phyloP scores from a whole-genome alignment of 2,329 filamentous ascomycete genomes.

The Verticillium dahliae region DNA sequence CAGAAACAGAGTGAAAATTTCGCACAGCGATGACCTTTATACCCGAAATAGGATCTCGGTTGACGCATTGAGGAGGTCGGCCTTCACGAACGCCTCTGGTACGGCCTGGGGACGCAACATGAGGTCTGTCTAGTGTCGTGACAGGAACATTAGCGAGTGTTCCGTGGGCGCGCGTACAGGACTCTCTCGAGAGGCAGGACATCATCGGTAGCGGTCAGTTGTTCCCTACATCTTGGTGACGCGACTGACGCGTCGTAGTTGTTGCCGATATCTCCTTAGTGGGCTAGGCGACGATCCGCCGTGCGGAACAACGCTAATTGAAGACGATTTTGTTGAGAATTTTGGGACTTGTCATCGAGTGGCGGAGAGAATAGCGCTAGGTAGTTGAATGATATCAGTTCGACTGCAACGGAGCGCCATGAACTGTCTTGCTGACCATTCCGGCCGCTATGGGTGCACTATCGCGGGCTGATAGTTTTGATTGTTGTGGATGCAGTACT shows the following conservation, averaged over 20 bases:
- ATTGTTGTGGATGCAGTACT: too few species aligned
- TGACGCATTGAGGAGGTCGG: too few species aligned
- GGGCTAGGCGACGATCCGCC: conserved; percentile 91
- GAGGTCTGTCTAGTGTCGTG: too few species aligned
- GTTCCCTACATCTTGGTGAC: neutral
- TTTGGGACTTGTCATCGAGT: conserved; percentile 88
- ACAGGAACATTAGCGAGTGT: too few species aligned
- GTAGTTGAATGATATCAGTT: neutral
- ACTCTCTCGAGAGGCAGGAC: conserved; percentile 78
- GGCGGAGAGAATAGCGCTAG: conserved; percentile 70
- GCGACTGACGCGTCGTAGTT: conserved; percentile 38
- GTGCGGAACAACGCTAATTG: conserved; percentile 93
- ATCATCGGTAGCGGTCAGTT: conserved; percentile 69
- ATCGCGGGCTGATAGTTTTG: too few species aligned
- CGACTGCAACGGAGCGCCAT: neutral
- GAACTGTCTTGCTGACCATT: too few species aligned
- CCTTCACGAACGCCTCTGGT: too few species aligned
- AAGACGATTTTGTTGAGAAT: conserved; percentile 92
- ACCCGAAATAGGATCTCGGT: too few species aligned
- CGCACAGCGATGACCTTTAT: too few species aligned
- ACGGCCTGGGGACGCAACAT: too few species aligned
- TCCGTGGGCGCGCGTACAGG: conserved; percentile 62
- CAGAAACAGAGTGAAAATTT: too few species aligned
- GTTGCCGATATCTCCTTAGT: conserved; percentile 89
- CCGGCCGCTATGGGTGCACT: too few species aligned